phyloP scores from a whole-genome alignment of 2,329 filamentous ascomycete genomes.

The Arthrocladium fulminans region DNA sequence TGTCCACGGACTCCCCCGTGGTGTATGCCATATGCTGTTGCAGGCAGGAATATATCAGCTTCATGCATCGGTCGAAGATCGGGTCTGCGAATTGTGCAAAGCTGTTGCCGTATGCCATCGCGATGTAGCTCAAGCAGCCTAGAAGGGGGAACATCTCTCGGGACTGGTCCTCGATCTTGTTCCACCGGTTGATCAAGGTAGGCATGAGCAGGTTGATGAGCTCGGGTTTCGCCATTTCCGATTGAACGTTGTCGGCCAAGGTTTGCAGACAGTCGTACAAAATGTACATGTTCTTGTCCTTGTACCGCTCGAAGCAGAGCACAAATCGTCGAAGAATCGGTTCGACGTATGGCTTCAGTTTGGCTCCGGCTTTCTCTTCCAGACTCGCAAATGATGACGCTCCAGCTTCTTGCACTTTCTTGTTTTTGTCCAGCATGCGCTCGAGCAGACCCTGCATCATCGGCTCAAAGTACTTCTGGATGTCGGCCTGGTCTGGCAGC shows the following conservation, averaged over 20 bases:
- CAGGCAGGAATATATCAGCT: conserved; percentile 84
- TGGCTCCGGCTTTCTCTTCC: conserved; percentile 80
- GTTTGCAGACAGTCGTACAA: conserved; percentile 98
- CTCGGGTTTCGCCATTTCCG: conserved; percentile 67
- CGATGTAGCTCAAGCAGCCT: conserved; percentile 94
- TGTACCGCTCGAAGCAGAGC: conserved; percentile 85
- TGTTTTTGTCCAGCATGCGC: conserved; percentile 94
- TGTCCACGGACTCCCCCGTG: conserved; percentile 60
- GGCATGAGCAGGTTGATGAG: conserved; percentile 87
- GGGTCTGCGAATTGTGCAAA: conserved; percentile 80
- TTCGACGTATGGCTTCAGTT: conserved; percentile 73
- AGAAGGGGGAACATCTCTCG: conserved; percentile 88
- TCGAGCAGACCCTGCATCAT: conserved; percentile 94
- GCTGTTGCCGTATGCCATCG: conserved; percentile 68
- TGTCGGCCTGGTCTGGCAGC: conserved; percentile 57
- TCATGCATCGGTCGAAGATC: conserved; percentile 80
- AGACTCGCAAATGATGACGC: conserved; percentile 93
- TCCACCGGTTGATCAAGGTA: conserved; percentile 78
- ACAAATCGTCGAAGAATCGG: conserved; percentile 91
- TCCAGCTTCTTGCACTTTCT: conserved; percentile 93
- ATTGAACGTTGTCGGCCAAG: conserved; percentile 80
- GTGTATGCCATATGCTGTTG: conserved; percentile 66
- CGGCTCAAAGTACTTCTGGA: conserved; percentile 75
- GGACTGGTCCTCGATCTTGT: conserved; percentile 77
- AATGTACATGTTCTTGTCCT: conserved; percentile 98